phyloP scores from a whole-genome alignment of 768 basidiomycete genomes.

The Trametes punicea region DNA sequence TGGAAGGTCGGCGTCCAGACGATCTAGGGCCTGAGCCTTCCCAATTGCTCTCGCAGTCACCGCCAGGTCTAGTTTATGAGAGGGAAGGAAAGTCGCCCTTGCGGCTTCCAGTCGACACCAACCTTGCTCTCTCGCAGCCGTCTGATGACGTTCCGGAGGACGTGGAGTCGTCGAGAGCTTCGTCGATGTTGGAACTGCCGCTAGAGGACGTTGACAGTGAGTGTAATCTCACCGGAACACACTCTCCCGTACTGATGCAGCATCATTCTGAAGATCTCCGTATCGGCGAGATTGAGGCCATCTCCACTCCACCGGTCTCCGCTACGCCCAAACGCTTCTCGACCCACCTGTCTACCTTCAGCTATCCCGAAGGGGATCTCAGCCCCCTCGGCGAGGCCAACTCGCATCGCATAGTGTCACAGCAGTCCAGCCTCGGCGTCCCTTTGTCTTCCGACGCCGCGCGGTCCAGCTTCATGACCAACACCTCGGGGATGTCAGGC shows the following conservation, averaged over 20 bases:
- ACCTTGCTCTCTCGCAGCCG: slow-evolving; percentile 24
- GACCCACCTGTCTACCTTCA: slow-evolving; percentile 27
- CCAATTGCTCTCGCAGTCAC: slow-evolving; percentile 20
- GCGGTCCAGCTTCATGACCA: slow-evolving; percentile 61
- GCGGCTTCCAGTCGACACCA: slow-evolving; percentile 29
- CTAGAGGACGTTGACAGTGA: slow-evolving; percentile 41
- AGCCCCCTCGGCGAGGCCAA: slow-evolving; percentile 1
- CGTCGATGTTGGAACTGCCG: slow-evolving; percentile 32
- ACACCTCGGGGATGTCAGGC: slow-evolving; percentile 59
- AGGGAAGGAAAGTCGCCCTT: slow-evolving; percentile 23
- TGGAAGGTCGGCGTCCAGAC: slow-evolving; percentile 21
- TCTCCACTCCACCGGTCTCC: slow-evolving; percentile 47
- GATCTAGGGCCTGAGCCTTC: slow-evolving; percentile 18
- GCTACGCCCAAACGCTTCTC: slow-evolving; percentile 37
- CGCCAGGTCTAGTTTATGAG: slow-evolving; percentile 10
- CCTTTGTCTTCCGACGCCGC: slow-evolving; percentile 32
- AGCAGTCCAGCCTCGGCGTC: slow-evolving; percentile 22
- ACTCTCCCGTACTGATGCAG: slow-evolving; percentile 3
- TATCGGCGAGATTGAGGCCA: slow-evolving; percentile 48
- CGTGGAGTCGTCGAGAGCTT: slow-evolving; percentile 33
- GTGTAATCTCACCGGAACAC: slow-evolving; percentile 27
- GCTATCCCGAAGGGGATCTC: slow-evolving; percentile 11
- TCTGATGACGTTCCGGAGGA: slow-evolving; percentile 34
- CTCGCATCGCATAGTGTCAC: slow-evolving; percentile 20
- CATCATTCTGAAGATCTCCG: slow-evolving; percentile 41